These are phyloP conservation scores for Danielozyma ontarioensis DNA, from an alignment of 805 yeast species.

Conservation along the genomic window DNA sequence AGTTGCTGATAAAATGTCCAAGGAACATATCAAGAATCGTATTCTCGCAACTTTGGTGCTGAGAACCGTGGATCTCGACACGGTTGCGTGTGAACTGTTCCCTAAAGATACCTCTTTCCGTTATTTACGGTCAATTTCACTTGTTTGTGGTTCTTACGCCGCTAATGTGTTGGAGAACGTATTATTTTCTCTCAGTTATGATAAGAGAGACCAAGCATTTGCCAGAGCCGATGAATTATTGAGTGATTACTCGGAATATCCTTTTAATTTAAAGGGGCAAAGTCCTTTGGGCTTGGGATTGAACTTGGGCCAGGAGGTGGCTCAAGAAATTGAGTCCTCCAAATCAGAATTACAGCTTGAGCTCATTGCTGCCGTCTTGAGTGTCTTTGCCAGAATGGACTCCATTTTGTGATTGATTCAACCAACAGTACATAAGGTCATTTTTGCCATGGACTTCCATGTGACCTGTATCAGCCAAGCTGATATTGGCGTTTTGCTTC, in stretches of 20 bases:
- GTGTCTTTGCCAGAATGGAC: constrained; percentile 90
- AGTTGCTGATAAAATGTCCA: constrained; percentile 77
- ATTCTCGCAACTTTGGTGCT: constrained; percentile 64
- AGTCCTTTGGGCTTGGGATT: constrained; percentile 67
- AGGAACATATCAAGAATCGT: constrained; percentile 74
- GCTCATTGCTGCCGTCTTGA: constrained; percentile 86
- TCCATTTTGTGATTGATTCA: constrained; percentile 52
- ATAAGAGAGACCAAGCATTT: constrained; percentile 87
- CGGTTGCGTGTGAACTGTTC: constrained; percentile 51
- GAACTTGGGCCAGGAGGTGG: constrained; percentile 58
- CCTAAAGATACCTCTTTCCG: constrained; percentile 65
- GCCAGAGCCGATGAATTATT: constrained; percentile 91
- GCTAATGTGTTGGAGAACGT: constrained; percentile 95
- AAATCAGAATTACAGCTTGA: constrained; percentile 68
- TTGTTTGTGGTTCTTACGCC: constrained; percentile 87
- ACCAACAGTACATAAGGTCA: not conserved
- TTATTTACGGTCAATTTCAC: constrained; percentile 70
- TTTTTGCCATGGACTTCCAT: too few species aligned
- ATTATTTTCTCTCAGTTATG: constrained; percentile 68
- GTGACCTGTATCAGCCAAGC: not conserved
- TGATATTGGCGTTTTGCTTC: not conserved
- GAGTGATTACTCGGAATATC: constrained; percentile 77
- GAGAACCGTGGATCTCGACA: constrained; percentile 54
- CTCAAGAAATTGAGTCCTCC: constrained; percentile 46
- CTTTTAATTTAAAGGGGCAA: constrained; percentile 53